Percentiles rank a stretch among this genome's conserved stretches.
Conservation (phyloP, 2,329 filamentous ascomycete species). For the Juglanconis sp. region DNA sequence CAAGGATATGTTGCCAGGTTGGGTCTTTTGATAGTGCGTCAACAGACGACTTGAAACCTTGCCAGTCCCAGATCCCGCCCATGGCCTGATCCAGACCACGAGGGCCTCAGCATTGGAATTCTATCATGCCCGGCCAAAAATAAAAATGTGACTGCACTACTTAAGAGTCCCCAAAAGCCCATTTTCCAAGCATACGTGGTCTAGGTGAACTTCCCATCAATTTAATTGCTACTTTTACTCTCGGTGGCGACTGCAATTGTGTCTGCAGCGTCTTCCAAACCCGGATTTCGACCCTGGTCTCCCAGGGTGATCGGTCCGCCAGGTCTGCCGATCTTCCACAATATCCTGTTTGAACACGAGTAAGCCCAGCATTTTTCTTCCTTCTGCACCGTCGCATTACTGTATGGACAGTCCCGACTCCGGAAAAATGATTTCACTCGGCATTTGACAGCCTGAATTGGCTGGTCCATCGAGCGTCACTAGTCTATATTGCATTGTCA, state of each 20-base stretch:
- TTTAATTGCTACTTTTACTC: not conserved
- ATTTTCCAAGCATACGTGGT: not conserved
- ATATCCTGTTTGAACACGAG: slow-evolving; percentile 16
- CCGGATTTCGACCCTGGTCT: slow-evolving; percentile 10
- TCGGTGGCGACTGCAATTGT: slow-evolving; percentile 2
- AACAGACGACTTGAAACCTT: slow-evolving; percentile 9
- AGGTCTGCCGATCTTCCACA: not conserved
- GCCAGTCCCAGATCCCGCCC: slow-evolving; percentile 8
- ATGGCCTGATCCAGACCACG: slow-evolving; percentile 13
- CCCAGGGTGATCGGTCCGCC: slow-evolving; percentile 3
- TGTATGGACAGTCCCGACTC: not conserved
- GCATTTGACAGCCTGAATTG: not conserved
- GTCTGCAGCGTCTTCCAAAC: slow-evolving; percentile 3
- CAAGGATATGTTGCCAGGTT: not conserved
- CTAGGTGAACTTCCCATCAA: too few species aligned
- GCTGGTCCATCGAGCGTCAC: not conserved
- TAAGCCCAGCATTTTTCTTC: slow-evolving; percentile 1
- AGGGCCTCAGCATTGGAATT: not conserved
- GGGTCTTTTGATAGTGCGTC: not conserved
- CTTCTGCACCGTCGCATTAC: too few species aligned
- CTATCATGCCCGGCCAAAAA: not conserved
- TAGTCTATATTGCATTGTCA: not conserved
- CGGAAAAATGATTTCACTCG: slow-evolving; percentile 7
- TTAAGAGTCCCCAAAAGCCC: not conserved
- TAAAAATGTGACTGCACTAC: not conserved